Base-by-base conservation (phyloP, 2,329 filamentous ascomycete genomes). In the Colletotrichum coccodes region DNA sequence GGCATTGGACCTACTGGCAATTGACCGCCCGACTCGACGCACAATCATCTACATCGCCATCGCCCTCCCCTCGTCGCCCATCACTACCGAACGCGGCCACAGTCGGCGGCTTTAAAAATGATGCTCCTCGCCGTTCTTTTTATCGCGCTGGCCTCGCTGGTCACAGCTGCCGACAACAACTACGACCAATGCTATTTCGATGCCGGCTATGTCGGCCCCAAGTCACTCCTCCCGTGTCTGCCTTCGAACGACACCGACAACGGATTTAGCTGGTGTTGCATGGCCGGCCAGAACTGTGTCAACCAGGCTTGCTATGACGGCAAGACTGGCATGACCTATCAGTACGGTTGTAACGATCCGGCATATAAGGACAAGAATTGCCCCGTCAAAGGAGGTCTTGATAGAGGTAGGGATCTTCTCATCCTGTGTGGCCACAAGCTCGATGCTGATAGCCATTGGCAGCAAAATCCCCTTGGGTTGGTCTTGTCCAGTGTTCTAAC, bases 381-480 rank as follows among this genome's bases (percentile, higher is more conserved):
- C 18, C 67, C 67, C 1, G 26, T 38, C 0, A 70, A 70, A 23
- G 63, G 67, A 1, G 63, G 63, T 11, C 52, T 70, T 0, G 67
- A 70, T 14, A 7, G 1, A 49, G 65, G 65, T 65, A 42, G 8
- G 4, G 8, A 9, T 5, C n/a, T 6, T 14, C 6, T 6, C 14
- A 3, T 21, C 3, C 30, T 12, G 3, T 34, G 34, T 2, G 4
- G 14, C 4, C 7, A 11, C 14, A 9, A 1, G 23, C 36, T 21
- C 1, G 16, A 9, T 7, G 26, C 26, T 58, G 26, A 64, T 30
- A 14, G 4, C 14, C 12, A 9, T 21, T 23, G 1, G 30, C 11
- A 67, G 68, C 54, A n/a, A 70, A 68, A n/a, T 70, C 68, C 14
- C 64, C 68, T 4, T 70, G 68, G 68, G 12, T 70, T 6, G 68